A percentile compares a stretch with the other conserved stretches of the same genome.
Conservation (phyloP, 768 basidiomycete genomes). For the Asterophora parasitica region DNA sequence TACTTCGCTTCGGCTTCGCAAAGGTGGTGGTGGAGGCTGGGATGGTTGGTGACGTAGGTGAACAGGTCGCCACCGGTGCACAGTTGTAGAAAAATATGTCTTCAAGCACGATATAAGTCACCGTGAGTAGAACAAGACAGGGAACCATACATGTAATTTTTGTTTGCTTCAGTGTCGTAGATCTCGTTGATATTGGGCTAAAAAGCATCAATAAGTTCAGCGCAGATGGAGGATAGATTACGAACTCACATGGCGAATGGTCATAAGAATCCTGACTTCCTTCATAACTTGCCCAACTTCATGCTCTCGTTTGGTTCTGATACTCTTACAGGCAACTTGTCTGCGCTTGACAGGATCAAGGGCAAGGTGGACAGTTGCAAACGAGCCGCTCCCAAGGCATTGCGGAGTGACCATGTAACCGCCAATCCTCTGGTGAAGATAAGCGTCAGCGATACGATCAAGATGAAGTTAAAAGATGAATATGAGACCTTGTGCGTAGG, state of each 20-base stretch:
- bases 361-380: conserved; percentile 78
- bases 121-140: not conserved
- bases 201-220: not conserved
- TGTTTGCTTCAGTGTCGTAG: conserved; percentile 60
- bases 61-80: conserved; percentile 88
- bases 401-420: conserved; percentile 72
- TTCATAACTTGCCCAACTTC: conserved; percentile 66
- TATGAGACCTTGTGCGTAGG: conserved; percentile 47
- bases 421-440: conserved; percentile 43
- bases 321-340: conserved; percentile 84
- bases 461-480: not conserved
- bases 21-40: conserved; percentile 44
- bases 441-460: not conserved
- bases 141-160: conserved; percentile 48
- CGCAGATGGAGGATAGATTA: not conserved
- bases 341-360: conserved; percentile 56
- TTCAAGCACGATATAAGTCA: conserved; percentile 20
- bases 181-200: conserved; percentile 83
- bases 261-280: conserved; percentile 70
- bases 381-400: conserved; percentile 75
- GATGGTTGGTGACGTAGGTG: conserved; percentile 69
- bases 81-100: conserved; percentile 80
- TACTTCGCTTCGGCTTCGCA: conserved; percentile 83
- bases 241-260: conserved; percentile 59
- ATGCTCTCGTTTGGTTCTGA: conserved; percentile 56